Evolutionary conservation across 306 rosid species (phyloP).

Genomic region (Albizia julibrissin): DNA sequence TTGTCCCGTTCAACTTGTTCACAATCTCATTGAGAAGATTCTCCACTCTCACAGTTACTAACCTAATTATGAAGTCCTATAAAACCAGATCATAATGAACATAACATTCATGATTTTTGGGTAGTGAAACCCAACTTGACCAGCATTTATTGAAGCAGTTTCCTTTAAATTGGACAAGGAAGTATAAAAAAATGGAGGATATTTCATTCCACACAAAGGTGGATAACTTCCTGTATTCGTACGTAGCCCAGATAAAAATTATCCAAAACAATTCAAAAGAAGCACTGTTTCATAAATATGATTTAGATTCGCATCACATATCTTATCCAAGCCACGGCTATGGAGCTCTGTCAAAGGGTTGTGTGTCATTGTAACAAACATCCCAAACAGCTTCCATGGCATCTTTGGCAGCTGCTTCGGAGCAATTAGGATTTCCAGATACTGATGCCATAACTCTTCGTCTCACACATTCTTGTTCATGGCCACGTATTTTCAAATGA

Average conservation of each 20-base stretch:
- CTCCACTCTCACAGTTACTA: constrained; percentile 64
- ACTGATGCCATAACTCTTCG: constrained; percentile 81
- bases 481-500: constrained; percentile 63
- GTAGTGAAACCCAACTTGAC: constrained; percentile 74
- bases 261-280: not conserved
- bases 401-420: constrained; percentile 65
- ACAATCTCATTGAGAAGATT: constrained; percentile 69
- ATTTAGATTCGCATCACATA: not conserved
- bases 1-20: constrained; percentile 64
- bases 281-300: not conserved
- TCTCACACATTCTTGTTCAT: constrained; percentile 83
- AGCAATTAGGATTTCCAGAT: constrained; percentile 61
- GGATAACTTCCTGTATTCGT: not conserved
- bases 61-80: constrained; percentile 40
- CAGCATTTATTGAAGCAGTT: constrained; percentile 70
- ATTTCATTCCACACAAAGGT: not conserved
- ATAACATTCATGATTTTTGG: constrained; percentile 51
- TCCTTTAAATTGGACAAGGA: constrained; percentile 72
- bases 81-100: constrained; percentile 10
- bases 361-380: constrained; percentile 77
- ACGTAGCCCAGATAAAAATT: not conserved
- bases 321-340: not conserved
- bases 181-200: constrained; percentile 52
- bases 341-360: constrained; percentile 84
- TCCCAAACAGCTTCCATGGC: constrained; percentile 96